phyloP scores from a whole-genome alignment of 768 basidiomycete genomes.

The Lentinula detonsa region DNA sequence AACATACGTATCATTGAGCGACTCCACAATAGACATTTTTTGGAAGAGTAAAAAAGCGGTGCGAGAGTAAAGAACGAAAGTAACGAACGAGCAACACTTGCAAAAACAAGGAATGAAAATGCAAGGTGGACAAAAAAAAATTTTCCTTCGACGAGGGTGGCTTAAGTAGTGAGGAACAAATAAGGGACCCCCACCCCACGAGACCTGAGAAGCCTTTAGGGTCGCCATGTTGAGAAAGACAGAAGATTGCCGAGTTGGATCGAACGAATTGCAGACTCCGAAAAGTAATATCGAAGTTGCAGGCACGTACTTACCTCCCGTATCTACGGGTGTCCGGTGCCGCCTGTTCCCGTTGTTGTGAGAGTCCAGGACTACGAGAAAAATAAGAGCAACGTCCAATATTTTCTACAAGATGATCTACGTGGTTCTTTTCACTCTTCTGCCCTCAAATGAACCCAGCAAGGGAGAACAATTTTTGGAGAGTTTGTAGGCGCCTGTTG shows the following conservation, averaged over 20 bases:
- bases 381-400: not conserved
- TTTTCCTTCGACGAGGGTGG: not conserved
- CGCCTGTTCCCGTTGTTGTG: not conserved
- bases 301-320: not conserved
- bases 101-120: not conserved
- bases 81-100: not conserved
- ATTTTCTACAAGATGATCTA: not conserved
- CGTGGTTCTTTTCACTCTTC: not conserved
- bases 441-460: not conserved
- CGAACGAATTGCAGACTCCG: not conserved
- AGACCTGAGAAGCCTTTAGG: not conserved
- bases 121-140: not conserved
- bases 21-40: not conserved
- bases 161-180: not conserved
- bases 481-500: not conserved
- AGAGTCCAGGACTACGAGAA: not conserved
- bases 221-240: constrained; percentile 2
- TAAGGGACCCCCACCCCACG: not conserved
- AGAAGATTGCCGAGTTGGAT: constrained; percentile 2
- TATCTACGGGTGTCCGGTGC: not conserved
- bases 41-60: not conserved
- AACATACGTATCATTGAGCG: not conserved
- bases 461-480: not conserved
- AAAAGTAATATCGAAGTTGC: constrained; percentile 1
- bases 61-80: not conserved